These are phyloP conservation scores for Phytophthora cactorum DNA, from an alignment of 352 stramenopile species.

Conservation along the genomic window DNA sequence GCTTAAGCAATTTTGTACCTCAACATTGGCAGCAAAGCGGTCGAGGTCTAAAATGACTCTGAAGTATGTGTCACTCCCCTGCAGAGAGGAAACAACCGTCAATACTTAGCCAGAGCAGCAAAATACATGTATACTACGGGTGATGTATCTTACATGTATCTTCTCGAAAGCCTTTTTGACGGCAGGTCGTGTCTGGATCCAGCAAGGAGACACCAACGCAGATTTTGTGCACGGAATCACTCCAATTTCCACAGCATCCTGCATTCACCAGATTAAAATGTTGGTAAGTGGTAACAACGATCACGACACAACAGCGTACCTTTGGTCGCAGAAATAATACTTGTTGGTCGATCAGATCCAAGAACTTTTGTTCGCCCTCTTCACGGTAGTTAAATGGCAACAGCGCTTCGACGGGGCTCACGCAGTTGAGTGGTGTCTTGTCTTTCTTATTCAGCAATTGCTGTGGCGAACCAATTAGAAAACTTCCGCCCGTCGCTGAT, in stretches of 20 bases:
- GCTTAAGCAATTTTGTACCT: slow-evolving; percentile 33
- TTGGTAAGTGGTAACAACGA: not conserved
- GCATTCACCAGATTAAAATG: not conserved
- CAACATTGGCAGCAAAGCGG: slow-evolving; percentile 61
- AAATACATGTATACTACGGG: not conserved
- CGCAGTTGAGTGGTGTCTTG: slow-evolving; percentile 53
- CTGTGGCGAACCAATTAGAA: slow-evolving; percentile 48
- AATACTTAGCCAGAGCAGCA: slow-evolving; percentile 8
- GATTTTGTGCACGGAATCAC: slow-evolving; percentile 65
- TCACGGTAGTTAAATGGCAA: slow-evolving; percentile 63
- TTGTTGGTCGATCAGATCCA: slow-evolving; percentile 62
- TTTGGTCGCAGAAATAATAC: slow-evolving; percentile 73
- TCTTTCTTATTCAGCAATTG: slow-evolving; percentile 49
- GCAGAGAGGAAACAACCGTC: not conserved
- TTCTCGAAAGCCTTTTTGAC: slow-evolving; percentile 70
- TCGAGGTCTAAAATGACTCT: slow-evolving; percentile 65
- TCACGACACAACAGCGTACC: slow-evolving; percentile 26
- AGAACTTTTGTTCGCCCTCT: slow-evolving; percentile 68
- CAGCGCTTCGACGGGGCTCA: slow-evolving; percentile 58
- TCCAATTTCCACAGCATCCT: slow-evolving; percentile 74
- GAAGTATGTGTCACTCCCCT: slow-evolving; percentile 73
- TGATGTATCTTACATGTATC: slow-evolving; percentile 51
- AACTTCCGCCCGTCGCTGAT: slow-evolving; percentile 27
- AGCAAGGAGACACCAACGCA: slow-evolving; percentile 64
- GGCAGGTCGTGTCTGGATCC: slow-evolving; percentile 63